Percentiles rank a stretch among this genome's conserved stretches.
phyloP scores from a whole-genome alignment of 2,329 filamentous ascomycete species.

The Diplocarpon mali region DNA sequence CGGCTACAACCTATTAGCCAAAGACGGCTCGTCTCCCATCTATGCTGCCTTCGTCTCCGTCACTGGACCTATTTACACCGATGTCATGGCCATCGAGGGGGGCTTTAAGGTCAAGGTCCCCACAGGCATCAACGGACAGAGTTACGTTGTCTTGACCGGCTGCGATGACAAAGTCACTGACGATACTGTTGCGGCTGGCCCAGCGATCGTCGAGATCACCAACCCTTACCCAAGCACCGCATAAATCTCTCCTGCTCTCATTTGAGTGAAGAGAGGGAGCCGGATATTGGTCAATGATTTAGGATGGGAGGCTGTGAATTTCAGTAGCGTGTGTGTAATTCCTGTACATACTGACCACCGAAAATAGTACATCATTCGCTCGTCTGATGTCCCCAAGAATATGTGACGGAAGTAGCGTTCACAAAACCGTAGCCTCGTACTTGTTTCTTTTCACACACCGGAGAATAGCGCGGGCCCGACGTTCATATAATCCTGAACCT shows the following conservation, averaged over 20 bases:
- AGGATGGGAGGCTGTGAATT: too few relatives aligned
- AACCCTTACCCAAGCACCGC: constrained; percentile 10
- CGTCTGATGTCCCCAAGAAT: too few relatives aligned
- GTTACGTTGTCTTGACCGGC: constrained; percentile 30
- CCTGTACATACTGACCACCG: too few relatives aligned
- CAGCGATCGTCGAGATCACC: constrained; percentile 25
- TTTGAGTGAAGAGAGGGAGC: constrained; percentile 18
- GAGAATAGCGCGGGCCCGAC: too few relatives aligned
- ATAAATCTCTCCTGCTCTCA: neutral
- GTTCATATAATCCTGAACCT: neutral
- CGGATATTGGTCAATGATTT: neutral
- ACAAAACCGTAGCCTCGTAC: too few relatives aligned
- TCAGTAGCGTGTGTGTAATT: too few relatives aligned
- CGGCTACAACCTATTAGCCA: constrained; percentile 16
- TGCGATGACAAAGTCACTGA: constrained; percentile 28
- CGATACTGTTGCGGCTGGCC: constrained; percentile 29
- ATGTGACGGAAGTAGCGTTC: too few relatives aligned
- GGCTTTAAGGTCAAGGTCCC: constrained; percentile 25
- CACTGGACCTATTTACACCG: constrained; percentile 28
- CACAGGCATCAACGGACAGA: constrained; percentile 29
- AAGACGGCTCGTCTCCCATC: constrained; percentile 17
- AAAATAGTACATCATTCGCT: too few relatives aligned
- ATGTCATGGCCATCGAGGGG: constrained; percentile 19
- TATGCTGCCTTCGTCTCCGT: constrained; percentile 32
- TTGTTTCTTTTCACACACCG: too few relatives aligned